A percentile compares a stretch with the other conserved stretches of the same genome.
These are phyloP conservation scores for Phlebopus sp. DNA, from an alignment of 1,284 basidiomycete species.

Conservation along the genomic window DNA sequence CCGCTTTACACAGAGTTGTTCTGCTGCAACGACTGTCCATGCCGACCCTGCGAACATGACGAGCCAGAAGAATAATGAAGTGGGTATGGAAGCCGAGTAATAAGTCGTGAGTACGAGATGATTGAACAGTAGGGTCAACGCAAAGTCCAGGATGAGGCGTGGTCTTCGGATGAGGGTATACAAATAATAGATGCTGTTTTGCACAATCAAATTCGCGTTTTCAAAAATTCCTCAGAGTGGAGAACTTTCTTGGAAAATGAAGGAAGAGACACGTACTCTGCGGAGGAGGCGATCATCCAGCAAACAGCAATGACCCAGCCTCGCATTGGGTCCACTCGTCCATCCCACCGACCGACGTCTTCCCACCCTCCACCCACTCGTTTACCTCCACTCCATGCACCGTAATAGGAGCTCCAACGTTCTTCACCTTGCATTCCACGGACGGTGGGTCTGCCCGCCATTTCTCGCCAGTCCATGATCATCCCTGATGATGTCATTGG, in stretches of 20 bases:
- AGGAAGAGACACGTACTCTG: constrained; percentile 62
- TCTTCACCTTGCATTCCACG: constrained; percentile 58
- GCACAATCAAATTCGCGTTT: no score
- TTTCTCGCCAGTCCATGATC: constrained; percentile 97
- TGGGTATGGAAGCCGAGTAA: constrained; percentile 85
- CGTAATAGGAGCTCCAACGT: constrained; percentile 62
- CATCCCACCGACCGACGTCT: constrained; percentile 49
- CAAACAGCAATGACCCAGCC: constrained; percentile 86
- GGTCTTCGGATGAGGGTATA: constrained; percentile 88
- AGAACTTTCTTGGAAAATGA: not conserved
- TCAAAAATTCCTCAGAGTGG: no score
- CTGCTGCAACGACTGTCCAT: constrained; percentile 77
- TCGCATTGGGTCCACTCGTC: constrained; percentile 66
- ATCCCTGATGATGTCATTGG: constrained; percentile 49
- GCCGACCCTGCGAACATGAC: constrained; percentile 72
- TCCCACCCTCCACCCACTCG: constrained; percentile 58
- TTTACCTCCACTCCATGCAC: constrained; percentile 76
- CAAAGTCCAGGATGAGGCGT: constrained; percentile 92
- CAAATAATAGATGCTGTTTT: constrained; percentile 76
- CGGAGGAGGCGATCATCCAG: constrained; percentile 77
- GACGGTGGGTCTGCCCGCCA: constrained; percentile 80
- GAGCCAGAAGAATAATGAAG: constrained; percentile 87
- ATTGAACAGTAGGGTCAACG: constrained; percentile 84
- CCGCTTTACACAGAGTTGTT: constrained; percentile 88
- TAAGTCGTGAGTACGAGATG: constrained; percentile 92